Base-by-base conservation (phyloP, 345 rosid species). In the Trapa incisa region DNA sequence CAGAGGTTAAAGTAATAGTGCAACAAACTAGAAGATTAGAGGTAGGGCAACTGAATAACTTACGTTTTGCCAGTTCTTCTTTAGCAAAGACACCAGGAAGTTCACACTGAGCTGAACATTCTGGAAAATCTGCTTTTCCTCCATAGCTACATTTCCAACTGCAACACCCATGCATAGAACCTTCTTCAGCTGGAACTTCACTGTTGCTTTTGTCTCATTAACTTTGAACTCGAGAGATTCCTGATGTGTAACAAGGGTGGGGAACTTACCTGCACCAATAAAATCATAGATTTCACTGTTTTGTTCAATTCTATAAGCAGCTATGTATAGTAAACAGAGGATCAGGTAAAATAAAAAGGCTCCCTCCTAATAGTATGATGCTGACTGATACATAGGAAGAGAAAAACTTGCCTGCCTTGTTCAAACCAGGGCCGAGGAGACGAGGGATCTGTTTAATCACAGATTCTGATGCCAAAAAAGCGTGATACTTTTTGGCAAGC, bases 81-180 rank as follows among this genome's bases (percentile, higher is more conserved):
- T 88, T 85, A 88, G 71, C 75, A 88, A 78, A 0, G 95, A 88
- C 32, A 88, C 95, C 1, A 88, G 87, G 75, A 88, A 88, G 72
- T 88, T 88, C 11, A 88, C 87, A 8, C 89, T 84, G 80, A 88
- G 80, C 72, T 88, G 95, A 32, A 88, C 95, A 38, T 88, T 88
- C 80, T 88, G 95, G 76, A 88, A 86, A 65, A 88, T 84, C 72
- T 88, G 95, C 75, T 88, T 88, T 73, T 88, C 95, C 37, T 88
- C 95, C 91, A 88, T 88, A 29, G 48, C 75, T 35, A 75, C 71
- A 45, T 88, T 88, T 2, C 91, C 95, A 0, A 86, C 91, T n/a
- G 91, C 95, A 1, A 88, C 95, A 43, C 95, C 95, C 95, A 88
- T 86, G 76, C 95, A 84, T 16, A 88, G 91, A 65, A 86, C 95